Conservation (phyloP, 352 stramenopile species). For the Phytophthora citricola region DNA sequence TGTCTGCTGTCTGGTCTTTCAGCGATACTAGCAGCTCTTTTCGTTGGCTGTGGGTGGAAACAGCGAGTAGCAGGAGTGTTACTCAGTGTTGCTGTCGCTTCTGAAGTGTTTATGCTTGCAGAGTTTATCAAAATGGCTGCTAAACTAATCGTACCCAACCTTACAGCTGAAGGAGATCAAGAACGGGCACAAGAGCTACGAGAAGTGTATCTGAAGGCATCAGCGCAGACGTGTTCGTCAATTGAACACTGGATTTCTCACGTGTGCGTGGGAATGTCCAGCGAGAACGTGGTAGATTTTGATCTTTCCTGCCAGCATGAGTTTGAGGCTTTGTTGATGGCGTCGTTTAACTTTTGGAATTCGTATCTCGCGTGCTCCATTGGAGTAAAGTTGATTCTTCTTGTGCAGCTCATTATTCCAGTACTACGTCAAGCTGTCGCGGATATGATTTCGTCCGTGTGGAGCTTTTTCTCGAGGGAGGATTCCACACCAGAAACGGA, state of each 20-base stretch:
- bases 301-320: slow-evolving; percentile 32
- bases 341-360: slow-evolving; percentile 17
- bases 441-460: slow-evolving; percentile 9
- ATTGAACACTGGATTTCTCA: slow-evolving; percentile 42
- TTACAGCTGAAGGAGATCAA: slow-evolving; percentile 6
- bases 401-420: slow-evolving; percentile 29
- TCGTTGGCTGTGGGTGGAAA: slow-evolving; percentile 30
- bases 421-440: slow-evolving; percentile 7
- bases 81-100: slow-evolving; percentile 26
- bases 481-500: background rate
- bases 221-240: slow-evolving; percentile 28
- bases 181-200: slow-evolving; percentile 11
- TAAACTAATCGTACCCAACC: slow-evolving; percentile 3
- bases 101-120: slow-evolving; percentile 24
- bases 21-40: slow-evolving; percentile 18
- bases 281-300: slow-evolving; percentile 12
- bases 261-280: slow-evolving; percentile 23
- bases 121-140: slow-evolving; percentile 26
- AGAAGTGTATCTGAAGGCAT: slow-evolving; percentile 29
- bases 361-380: slow-evolving; percentile 35
- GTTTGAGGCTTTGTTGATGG: slow-evolving; percentile 27
- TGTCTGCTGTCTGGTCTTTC: slow-evolving; percentile 38
- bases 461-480: slow-evolving; percentile 9
- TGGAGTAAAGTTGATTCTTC: slow-evolving; percentile 27
- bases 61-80: slow-evolving; percentile 18